These are phyloP conservation scores for Styphnolobium japonicum DNA, from an alignment of 306 rosid species.

Conservation along the genomic window DNA sequence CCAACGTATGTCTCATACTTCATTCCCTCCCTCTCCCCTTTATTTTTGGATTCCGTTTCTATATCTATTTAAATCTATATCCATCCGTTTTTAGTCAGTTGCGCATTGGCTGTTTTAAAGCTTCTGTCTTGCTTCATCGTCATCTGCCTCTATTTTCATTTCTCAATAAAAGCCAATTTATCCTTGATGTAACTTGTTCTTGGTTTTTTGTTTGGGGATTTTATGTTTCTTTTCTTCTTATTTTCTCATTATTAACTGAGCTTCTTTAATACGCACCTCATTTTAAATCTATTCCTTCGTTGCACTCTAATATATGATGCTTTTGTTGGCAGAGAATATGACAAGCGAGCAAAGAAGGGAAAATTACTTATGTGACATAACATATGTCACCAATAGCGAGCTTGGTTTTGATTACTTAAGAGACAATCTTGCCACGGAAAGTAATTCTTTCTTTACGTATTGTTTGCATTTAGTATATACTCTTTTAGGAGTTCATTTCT, in stretches of 20 bases:
- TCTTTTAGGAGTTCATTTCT: slow-evolving; percentile 10
- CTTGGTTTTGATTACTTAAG: slow-evolving; percentile 97
- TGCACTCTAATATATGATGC: slow-evolving; percentile 27
- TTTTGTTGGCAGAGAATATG: slow-evolving; percentile 86
- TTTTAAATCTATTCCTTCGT: slow-evolving; percentile 6
- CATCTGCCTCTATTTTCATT: background rate
- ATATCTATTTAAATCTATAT: background rate
- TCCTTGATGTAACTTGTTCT: background rate
- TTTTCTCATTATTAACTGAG: background rate
- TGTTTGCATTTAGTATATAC: slow-evolving; percentile 24
- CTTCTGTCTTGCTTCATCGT: slow-evolving; percentile 4
- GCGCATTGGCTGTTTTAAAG: background rate
- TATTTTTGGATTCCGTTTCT: background rate
- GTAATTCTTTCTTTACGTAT: slow-evolving; percentile 69
- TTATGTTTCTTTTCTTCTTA: background rate
- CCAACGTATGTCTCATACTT: slow-evolving; percentile 84
- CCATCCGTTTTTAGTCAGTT: background rate
- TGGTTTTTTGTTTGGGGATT: background rate
- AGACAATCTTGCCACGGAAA: slow-evolving; percentile 99
- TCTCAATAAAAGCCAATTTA: background rate
- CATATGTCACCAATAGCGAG: slow-evolving; percentile 95
- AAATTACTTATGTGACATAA: slow-evolving; percentile 87
- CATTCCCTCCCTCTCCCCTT: background rate
- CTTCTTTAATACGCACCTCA: background rate
- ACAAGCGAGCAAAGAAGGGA: slow-evolving; percentile 91